These are phyloP conservation scores for Cyanidium caldarium DNA, from an alignment of 23 red algal species.

Conservation along the genomic window DNA sequence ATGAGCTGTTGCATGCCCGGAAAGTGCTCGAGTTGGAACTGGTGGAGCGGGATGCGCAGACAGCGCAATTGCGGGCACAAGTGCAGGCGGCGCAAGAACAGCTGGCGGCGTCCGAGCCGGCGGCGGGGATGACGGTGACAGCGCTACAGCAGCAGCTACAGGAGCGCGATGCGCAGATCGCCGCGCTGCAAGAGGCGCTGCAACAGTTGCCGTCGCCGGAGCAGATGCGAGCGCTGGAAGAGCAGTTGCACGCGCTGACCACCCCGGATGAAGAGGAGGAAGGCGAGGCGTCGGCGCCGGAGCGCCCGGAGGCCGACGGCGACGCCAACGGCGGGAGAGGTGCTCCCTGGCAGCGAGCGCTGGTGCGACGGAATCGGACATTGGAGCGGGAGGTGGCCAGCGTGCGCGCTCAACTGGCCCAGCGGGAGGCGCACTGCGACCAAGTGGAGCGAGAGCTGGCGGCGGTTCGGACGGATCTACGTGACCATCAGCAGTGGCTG, in stretches of 20 bases:
- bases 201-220: slow-evolving; percentile 23
- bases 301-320: too few relatives aligned
- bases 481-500: not conserved
- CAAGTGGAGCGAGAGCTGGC: slow-evolving; percentile 36
- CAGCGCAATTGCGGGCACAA: slow-evolving; percentile 2
- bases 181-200: slow-evolving; percentile 32
- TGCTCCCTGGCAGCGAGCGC: too few relatives aligned
- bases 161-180: slow-evolving; percentile 36
- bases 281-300: too few relatives aligned
- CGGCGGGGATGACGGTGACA: too few relatives aligned
- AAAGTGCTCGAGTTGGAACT: slow-evolving; percentile 29
- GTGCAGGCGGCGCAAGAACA: too few relatives aligned
- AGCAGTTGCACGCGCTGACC: not conserved
- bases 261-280: not conserved
- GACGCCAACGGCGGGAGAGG: too few relatives aligned
- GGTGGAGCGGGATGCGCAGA: slow-evolving; percentile 13
- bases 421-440: too few relatives aligned
- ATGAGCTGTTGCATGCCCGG: slow-evolving; percentile 22
- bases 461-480: slow-evolving; percentile 23
- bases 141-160: slow-evolving; percentile 26
- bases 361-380: too few relatives aligned
- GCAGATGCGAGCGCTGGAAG: not conserved
- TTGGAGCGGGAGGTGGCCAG: too few relatives aligned
- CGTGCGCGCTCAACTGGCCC: too few relatives aligned
- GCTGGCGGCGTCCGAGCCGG: too few relatives aligned